Evolutionary conservation across 306 rosid species (phyloP).

Genomic region (Gillenia trifoliata): DNA sequence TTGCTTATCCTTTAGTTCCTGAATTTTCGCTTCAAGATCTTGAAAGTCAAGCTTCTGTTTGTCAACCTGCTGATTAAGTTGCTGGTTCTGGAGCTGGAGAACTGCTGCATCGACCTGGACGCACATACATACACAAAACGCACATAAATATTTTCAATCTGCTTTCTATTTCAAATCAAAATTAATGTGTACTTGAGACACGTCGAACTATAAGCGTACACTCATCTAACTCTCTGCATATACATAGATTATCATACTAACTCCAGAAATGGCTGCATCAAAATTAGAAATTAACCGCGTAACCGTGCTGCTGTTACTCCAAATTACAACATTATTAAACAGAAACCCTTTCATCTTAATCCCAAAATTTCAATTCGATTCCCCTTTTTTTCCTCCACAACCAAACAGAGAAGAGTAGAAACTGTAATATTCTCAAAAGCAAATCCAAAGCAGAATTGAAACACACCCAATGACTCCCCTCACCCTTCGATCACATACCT

Average conservation of each 20-base stretch:
- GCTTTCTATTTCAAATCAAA: neutral
- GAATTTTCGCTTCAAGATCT: slow-evolving; percentile 53
- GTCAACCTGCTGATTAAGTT: slow-evolving; percentile 73
- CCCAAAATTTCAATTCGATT: neutral
- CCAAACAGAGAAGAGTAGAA: neutral
- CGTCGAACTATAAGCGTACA: neutral
- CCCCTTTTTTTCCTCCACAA: neutral
- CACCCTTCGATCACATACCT: neutral
- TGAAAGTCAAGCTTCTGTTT: slow-evolving; percentile 65
- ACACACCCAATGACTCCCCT: neutral
- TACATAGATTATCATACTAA: neutral
- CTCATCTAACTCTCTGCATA: neutral
- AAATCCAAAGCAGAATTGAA: neutral
- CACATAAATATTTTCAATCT: neutral
- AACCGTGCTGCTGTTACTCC: neutral
- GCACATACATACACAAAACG: slow-evolving; percentile 3
- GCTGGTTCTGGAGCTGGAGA: slow-evolving; percentile 81
- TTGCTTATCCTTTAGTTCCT: slow-evolving; percentile 50
- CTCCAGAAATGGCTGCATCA: neutral
- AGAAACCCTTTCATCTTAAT: neutral
- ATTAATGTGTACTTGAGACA: neutral
- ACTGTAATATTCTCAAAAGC: neutral
- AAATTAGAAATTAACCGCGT: neutral
- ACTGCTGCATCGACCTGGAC: slow-evolving; percentile 72
- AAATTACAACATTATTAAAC: neutral